Conservation (phyloP, 202 grass and related monocot genomes). For the Panicum hallii region DNA sequence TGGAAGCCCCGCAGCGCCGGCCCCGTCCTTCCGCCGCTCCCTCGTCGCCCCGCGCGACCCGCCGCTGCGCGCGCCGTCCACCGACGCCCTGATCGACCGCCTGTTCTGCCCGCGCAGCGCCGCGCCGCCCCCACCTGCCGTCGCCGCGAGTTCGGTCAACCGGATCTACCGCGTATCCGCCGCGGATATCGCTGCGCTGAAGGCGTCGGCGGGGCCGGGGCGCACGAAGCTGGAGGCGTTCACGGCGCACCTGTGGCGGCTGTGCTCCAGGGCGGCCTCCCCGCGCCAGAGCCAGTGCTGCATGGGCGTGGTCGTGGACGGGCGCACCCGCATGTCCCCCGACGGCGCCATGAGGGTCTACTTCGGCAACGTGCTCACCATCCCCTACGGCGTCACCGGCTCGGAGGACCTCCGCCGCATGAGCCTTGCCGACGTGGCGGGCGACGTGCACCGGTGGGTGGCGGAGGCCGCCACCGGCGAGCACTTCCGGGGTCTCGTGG, state of each 20-base stretch:
- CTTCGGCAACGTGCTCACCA: constrained; percentile 85
- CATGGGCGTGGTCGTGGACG: constrained; percentile 83
- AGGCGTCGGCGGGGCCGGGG: constrained; percentile 40
- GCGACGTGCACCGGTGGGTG: constrained; percentile 73
- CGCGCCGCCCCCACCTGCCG: constrained; percentile 5
- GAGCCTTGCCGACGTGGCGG: constrained; percentile 60
- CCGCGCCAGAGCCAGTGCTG: constrained; percentile 51
- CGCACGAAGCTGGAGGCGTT: constrained; percentile 81
- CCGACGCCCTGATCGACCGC: constrained; percentile 41
- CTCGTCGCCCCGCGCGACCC: constrained; percentile 60
- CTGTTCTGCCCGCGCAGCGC: constrained; percentile 44
- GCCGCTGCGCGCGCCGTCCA: neutral
- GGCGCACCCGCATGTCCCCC: constrained; percentile 50
- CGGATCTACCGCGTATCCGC: constrained; percentile 70
- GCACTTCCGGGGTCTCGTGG: constrained; percentile 67
- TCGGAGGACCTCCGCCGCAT: constrained; percentile 38
- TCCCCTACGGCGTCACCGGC: constrained; percentile 59
- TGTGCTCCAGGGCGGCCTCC: constrained; percentile 50
- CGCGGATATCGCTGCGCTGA: constrained; percentile 52
- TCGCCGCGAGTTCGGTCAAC: constrained; percentile 44
- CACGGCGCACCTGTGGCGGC: constrained; percentile 78
- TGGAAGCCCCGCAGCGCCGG: neutral
- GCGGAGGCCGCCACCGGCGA: constrained; percentile 54
- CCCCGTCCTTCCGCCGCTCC: constrained; percentile 65
- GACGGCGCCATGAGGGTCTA: constrained; percentile 59